These are phyloP conservation scores for Cladorrhinum sp. DNA, from an alignment of 2,329 filamentous ascomycete genomes.

Conservation along the genomic window DNA sequence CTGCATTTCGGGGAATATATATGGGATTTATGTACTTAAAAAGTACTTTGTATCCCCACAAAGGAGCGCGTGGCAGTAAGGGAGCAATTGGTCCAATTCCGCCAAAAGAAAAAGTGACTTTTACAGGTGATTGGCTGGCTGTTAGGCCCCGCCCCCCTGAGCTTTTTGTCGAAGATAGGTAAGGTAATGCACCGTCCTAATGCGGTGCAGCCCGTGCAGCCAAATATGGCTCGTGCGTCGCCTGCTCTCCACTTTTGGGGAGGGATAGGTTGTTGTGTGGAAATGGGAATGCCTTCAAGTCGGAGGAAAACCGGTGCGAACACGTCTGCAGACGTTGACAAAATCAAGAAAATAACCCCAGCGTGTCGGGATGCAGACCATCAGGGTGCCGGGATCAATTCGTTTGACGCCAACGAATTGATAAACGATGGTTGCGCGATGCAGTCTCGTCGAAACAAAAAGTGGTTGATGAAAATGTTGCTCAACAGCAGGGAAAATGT, in stretches of 20 bases:
- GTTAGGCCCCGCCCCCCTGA: background rate
- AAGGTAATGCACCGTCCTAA: conserved; percentile 3
- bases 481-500: conserved; percentile 31
- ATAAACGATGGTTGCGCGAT: conserved; percentile 38
- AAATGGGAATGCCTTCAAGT: conserved; percentile 27
- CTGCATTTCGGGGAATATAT: background rate
- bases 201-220: background rate
- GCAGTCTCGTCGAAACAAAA: conserved; percentile 20
- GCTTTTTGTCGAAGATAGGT: background rate
- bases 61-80: background rate
- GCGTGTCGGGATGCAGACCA: conserved; percentile 23
- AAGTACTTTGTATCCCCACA: background rate
- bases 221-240: background rate
- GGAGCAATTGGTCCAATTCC: no score
- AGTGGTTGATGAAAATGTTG: conserved; percentile 38
- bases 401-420: conserved; percentile 32
- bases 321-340: conserved; percentile 12
- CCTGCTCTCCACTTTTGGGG: background rate
- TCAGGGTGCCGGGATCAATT: conserved; percentile 29
- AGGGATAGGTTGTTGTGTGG: background rate
- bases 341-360: conserved; percentile 18
- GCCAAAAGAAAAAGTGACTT: background rate
- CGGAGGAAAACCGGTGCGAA: conserved; percentile 14
- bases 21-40: background rate
- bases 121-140: conserved; percentile 7